Conservation (phyloP, 1,139 yeast genomes). For the Geotrichum bryndzae region DNA sequence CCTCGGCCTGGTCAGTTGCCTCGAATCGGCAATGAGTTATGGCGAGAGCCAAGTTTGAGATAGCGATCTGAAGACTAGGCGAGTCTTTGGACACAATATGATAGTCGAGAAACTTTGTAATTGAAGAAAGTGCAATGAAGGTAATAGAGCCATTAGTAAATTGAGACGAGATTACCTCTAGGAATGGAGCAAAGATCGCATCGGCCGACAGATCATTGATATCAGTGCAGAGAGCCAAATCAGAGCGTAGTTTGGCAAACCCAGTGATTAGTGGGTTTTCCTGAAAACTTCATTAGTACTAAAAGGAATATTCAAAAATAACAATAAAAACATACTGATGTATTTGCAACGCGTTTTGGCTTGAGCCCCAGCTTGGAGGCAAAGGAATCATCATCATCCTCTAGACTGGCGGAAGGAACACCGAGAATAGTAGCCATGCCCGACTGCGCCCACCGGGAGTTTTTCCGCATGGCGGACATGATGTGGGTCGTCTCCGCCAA, state of each 20-base stretch:
- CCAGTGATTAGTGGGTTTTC: conserved; percentile 71
- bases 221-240: conserved; percentile 52
- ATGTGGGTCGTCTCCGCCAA: conserved; percentile 84
- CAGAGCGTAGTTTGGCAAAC: conserved; percentile 70
- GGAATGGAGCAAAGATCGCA: conserved; percentile 77
- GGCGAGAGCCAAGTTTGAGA: conserved; percentile 63
- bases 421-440: conserved; percentile 88
- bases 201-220: conserved; percentile 60
- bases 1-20: conserved; percentile 88
- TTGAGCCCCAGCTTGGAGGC: conserved; percentile 29
- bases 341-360: not conserved
- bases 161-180: conserved; percentile 78
- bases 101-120: conserved; percentile 65
- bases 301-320: not conserved
- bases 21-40: conserved; percentile 93
- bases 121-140: conserved; percentile 68
- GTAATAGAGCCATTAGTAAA: conserved; percentile 85
- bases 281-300: conserved; percentile 16
- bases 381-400: conserved; percentile 29
- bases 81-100: conserved; percentile 45
- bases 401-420: conserved; percentile 26
- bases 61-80: conserved; percentile 43
- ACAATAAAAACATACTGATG: conserved; percentile 4
- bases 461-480: conserved; percentile 87
- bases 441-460: conserved; percentile 71